These are phyloP conservation scores for Truncatella angustata DNA, from an alignment of 2,329 filamentous ascomycete genomes.

Conservation along the genomic window DNA sequence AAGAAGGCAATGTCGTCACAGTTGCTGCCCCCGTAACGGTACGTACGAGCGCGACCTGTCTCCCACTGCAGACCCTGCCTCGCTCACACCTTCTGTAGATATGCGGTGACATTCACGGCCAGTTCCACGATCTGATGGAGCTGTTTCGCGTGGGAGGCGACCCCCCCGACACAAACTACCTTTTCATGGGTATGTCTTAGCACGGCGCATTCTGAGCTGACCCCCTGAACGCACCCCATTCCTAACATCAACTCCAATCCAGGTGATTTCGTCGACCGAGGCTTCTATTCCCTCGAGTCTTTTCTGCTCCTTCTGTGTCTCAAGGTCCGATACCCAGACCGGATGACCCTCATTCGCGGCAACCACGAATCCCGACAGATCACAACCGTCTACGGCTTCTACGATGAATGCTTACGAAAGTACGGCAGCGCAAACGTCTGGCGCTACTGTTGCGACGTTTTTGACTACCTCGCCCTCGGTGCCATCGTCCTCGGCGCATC, in stretches of 20 bases:
- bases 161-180: conserved; percentile 92
- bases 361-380: conserved; percentile 99
- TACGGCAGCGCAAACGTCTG: conserved; percentile 99
- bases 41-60: conserved; percentile 46
- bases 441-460: conserved; percentile 99
- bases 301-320: conserved; percentile 93
- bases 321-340: conserved; percentile 96
- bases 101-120: conserved; percentile 95
- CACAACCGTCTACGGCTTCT: conserved; percentile 98
- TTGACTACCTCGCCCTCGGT: conserved; percentile 92
- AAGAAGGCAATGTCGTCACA: conserved; percentile 95
- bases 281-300: conserved; percentile 98
- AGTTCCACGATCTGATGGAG: conserved; percentile 97
- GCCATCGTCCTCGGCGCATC: conserved; percentile 89
- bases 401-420: conserved; percentile 97
- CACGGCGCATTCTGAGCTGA: neutral
- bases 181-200: conserved; percentile 77
- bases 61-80: neutral
- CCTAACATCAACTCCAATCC: too few species aligned
- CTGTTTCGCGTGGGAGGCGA: conserved; percentile 91
- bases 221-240: too few species aligned
- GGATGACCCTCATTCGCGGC: conserved; percentile 96
- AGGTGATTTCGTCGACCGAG: conserved; percentile 96
- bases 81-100: conserved; percentile 51
- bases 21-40: conserved; percentile 94